phyloP scores from a whole-genome alignment of 768 basidiomycete species.

The Lactarius hatsudake region DNA sequence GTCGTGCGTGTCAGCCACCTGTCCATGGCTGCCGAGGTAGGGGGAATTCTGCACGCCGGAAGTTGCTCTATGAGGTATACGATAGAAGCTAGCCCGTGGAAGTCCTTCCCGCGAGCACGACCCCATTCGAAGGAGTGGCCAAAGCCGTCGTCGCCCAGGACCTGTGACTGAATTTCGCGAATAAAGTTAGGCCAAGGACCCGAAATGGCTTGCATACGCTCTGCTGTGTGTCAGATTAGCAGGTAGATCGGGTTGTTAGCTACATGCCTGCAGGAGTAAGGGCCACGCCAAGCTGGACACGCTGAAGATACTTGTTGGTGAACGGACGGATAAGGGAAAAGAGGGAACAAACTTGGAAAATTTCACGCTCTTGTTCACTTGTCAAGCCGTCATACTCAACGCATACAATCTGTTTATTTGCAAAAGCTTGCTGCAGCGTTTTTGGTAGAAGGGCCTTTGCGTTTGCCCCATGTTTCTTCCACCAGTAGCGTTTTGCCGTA shows the following conservation, averaged over 20 bases:
- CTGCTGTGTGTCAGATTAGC: slow-evolving; percentile 34
- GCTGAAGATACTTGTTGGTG: slow-evolving; percentile 37
- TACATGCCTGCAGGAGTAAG: slow-evolving; percentile 61
- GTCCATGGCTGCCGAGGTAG: slow-evolving; percentile 30
- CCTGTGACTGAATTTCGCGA: slow-evolving; percentile 49
- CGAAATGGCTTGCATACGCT: slow-evolving; percentile 66
- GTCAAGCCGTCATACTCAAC: slow-evolving; percentile 62
- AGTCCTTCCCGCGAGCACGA: slow-evolving; percentile 38
- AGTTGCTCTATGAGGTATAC: slow-evolving; percentile 35
- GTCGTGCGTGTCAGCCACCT: slow-evolving; percentile 32
- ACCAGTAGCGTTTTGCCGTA: slow-evolving; percentile 22
- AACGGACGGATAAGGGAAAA: neutral
- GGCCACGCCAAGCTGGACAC: slow-evolving; percentile 78
- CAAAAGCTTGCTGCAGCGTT: slow-evolving; percentile 55
- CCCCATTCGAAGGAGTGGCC: slow-evolving; percentile 37
- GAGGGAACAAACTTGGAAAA: slow-evolving; percentile 56
- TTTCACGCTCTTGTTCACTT: slow-evolving; percentile 59
- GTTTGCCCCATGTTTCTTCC: slow-evolving; percentile 38
- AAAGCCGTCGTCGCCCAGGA: slow-evolving; percentile 42
- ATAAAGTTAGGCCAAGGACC: slow-evolving; percentile 57
- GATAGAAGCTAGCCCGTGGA: slow-evolving; percentile 35
- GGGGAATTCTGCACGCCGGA: slow-evolving; percentile 24
- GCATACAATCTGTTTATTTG: slow-evolving; percentile 70
- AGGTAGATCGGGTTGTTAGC: neutral
- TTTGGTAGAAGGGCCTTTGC: slow-evolving; percentile 35